Conservation (phyloP, 2,329 filamentous ascomycete genomes). For the Thelonectria blattea region DNA sequence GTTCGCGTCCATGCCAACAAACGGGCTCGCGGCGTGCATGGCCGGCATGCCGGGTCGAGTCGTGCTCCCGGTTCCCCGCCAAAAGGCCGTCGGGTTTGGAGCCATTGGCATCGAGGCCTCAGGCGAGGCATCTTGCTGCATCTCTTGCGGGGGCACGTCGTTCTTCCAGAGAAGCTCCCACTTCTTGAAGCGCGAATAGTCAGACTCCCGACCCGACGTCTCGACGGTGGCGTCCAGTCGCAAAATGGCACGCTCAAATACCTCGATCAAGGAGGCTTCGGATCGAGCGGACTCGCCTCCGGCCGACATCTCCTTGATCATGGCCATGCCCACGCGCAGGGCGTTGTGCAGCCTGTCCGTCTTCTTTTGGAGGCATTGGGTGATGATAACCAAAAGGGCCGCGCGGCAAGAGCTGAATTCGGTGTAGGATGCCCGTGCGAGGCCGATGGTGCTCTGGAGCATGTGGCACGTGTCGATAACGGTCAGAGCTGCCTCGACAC, state of each 20-base stretch:
- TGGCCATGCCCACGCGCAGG: conserved; percentile 54
- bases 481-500: conserved; percentile 58
- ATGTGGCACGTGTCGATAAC: conserved; percentile 57
- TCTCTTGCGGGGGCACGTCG: conserved; percentile 38
- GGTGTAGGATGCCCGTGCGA: conserved; percentile 61
- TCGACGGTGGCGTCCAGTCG: conserved; percentile 53
- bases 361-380: conserved; percentile 46
- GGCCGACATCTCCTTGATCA: conserved; percentile 60
- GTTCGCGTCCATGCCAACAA: conserved; percentile 46
- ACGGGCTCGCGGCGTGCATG: conserved; percentile 41
- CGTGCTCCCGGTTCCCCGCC: conserved; percentile 30
- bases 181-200: conserved; percentile 57
- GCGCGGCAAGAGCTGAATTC: conserved; percentile 63
- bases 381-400: conserved; percentile 55
- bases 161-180: conserved; percentile 58
- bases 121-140: conserved; percentile 33
- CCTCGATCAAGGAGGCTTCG: conserved; percentile 59
- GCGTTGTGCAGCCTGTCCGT: conserved; percentile 51
- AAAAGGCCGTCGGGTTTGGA: conserved; percentile 33
- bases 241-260: conserved; percentile 55
- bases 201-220: conserved; percentile 49
- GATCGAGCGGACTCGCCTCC: conserved; percentile 59
- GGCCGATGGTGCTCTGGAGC: conserved; percentile 56
- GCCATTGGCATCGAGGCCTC: conserved; percentile 33
- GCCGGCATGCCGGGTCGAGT: conserved; percentile 34